phyloP scores from a whole-genome alignment of 208 protist species.

The Porcisia deanei region DNA sequence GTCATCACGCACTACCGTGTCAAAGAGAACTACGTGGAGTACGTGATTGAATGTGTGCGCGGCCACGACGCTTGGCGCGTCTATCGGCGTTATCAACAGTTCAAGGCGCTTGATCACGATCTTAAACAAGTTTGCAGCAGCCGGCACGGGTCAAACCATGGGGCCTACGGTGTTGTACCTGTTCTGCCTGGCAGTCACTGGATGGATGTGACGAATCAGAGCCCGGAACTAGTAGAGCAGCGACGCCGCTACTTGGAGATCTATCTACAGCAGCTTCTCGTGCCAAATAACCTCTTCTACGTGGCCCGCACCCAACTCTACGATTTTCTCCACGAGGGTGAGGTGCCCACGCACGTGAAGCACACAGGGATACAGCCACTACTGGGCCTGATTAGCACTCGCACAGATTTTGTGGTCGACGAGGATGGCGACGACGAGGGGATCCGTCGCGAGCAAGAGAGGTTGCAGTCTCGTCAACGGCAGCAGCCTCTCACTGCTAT shows the following conservation, averaged over 20 bases:
- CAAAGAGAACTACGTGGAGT: conserved; percentile 69
- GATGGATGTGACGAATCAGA: conserved; percentile 90
- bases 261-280: conserved; percentile 84
- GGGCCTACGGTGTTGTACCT: conserved; percentile 77
- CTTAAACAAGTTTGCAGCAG: conserved; percentile 57
- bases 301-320: conserved; percentile 65
- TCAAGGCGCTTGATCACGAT: conserved; percentile 68
- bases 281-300: conserved; percentile 80
- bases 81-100: conserved; percentile 85
- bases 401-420: conserved; percentile 9
- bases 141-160: conserved; percentile 40
- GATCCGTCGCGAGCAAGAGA: conserved; percentile 3
- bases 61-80: conserved; percentile 59
- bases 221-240: conserved; percentile 73
- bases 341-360: conserved; percentile 50
- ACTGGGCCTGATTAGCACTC: conserved; percentile 32
- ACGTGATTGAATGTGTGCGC: conserved; percentile 64
- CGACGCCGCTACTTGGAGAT: conserved; percentile 79
- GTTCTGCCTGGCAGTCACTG: conserved; percentile 80
- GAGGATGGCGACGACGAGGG: conserved; percentile 27
- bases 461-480: conserved; percentile 4
- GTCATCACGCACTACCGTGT: conserved; percentile 70
- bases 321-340: conserved; percentile 82
- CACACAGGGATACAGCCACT: conserved; percentile 34
- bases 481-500: background rate